These are phyloP conservation scores for Russula emetica DNA, from an alignment of 768 basidiomycete genomes.

Conservation along the genomic window DNA sequence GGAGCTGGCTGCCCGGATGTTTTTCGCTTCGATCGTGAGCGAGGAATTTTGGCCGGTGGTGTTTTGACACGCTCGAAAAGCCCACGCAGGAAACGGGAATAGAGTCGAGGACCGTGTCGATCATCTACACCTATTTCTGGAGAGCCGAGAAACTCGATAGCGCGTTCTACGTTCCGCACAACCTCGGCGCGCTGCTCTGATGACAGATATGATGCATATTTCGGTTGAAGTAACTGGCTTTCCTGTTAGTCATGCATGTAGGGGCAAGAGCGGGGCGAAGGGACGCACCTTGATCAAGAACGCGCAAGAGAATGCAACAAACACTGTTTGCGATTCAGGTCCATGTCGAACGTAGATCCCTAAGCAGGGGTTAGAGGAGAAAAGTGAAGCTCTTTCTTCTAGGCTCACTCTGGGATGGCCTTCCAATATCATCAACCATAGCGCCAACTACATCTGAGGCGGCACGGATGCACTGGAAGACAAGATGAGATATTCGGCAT, in stretches of 20 bases:
- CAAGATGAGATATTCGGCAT: slow-evolving; percentile 11
- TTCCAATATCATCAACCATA: slow-evolving; percentile 55
- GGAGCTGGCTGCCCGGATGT: neutral
- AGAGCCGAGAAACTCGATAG: slow-evolving; percentile 31
- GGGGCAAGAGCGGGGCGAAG: neutral
- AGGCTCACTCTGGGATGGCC: slow-evolving; percentile 50
- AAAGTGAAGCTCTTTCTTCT: neutral
- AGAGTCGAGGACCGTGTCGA: slow-evolving; percentile 35
- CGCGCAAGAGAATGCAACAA: slow-evolving; percentile 34
- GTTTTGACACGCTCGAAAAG: slow-evolving; percentile 29
- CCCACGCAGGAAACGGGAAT: slow-evolving; percentile 33
- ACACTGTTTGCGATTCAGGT: slow-evolving; percentile 34
- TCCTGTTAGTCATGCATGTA: neutral
- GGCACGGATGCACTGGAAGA: slow-evolving; percentile 55
- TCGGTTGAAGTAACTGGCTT: slow-evolving; percentile 31
- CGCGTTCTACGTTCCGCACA: slow-evolving; percentile 28
- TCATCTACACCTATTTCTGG: slow-evolving; percentile 34
- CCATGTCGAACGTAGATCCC: slow-evolving; percentile 32
- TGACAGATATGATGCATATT: slow-evolving; percentile 30
- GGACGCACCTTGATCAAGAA: slow-evolving; percentile 33
- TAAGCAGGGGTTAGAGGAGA: neutral
- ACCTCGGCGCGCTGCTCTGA: slow-evolving; percentile 31
- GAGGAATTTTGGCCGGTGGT: neutral
- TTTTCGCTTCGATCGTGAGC: slow-evolving; percentile 10
- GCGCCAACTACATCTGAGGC: slow-evolving; percentile 62